Percentiles rank a stretch among this genome's conserved stretches.
Conservation (phyloP, 176 grass and related monocot genomes). For the barley (Hordeum vulgare) region DNA sequence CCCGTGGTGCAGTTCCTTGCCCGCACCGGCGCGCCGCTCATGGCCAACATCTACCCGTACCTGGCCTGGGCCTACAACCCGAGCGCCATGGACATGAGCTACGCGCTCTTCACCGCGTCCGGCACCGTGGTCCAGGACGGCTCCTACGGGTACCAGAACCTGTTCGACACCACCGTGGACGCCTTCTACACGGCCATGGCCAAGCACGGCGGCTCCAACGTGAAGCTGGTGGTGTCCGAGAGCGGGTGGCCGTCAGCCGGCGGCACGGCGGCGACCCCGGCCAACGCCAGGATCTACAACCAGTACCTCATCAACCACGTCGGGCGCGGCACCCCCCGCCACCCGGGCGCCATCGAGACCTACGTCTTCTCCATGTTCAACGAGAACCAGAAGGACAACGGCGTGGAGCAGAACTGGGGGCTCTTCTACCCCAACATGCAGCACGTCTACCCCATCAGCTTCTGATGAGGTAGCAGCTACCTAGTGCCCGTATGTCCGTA, state of each 20-base stretch:
- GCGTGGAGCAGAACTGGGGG: conserved; percentile 62
- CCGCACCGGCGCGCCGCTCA: conserved; percentile 29
- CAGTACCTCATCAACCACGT: conserved; percentile 69
- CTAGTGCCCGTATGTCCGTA: neutral
- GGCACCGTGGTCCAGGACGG: conserved; percentile 54
- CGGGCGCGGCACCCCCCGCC: conserved; percentile 46
- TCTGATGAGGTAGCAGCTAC: conserved; percentile 11
- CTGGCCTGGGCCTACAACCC: conserved; percentile 28
- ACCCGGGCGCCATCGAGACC: conserved; percentile 46
- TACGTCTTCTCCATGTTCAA: conserved; percentile 82
- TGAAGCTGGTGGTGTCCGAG: conserved; percentile 55
- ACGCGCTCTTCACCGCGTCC: conserved; percentile 45
- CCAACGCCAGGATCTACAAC: conserved; percentile 59
- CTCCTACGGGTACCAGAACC: conserved; percentile 55
- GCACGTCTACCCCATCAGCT: conserved; percentile 62
- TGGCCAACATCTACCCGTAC: conserved; percentile 76
- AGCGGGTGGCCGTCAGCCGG: conserved; percentile 63
- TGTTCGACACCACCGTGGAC: conserved; percentile 65
- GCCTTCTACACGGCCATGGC: conserved; percentile 51
- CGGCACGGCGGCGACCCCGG: neutral
- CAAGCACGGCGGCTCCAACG: conserved; percentile 23
- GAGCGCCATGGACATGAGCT: conserved; percentile 28
- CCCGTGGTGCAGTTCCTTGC: conserved; percentile 42
- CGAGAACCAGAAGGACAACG: conserved; percentile 59
- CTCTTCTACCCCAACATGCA: conserved; percentile 78